These are phyloP conservation scores for Dittrichia graveolens DNA, from an alignment of 129 eudicot genomes.

Conservation along the genomic window DNA sequence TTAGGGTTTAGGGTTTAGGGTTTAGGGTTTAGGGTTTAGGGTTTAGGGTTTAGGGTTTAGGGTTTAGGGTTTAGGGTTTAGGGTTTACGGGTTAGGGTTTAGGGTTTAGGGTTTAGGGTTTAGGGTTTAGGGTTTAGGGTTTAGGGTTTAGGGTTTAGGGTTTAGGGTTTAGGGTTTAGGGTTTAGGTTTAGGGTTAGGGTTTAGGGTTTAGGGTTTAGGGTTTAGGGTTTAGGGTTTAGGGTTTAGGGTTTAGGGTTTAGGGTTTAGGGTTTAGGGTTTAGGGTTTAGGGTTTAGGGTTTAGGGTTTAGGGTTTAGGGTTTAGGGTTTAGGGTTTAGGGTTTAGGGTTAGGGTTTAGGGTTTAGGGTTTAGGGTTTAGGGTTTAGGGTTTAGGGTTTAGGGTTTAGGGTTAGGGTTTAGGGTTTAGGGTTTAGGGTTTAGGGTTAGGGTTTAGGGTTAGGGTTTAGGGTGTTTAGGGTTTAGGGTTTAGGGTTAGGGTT, in stretches of 20 bases:
- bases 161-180: constrained; percentile 17
- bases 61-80: constrained; percentile 32
- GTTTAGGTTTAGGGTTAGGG: constrained; percentile 21
- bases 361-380: neutral
- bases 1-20: constrained; percentile 13
- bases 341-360: constrained; percentile 11
- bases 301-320: constrained; percentile 6
- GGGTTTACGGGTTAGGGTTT: constrained; percentile 34
- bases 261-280: neutral
- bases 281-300: neutral
- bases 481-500: neutral
- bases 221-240: constrained; percentile 1
- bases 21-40: neutral
- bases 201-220: constrained; percentile 5
- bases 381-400: too few relatives aligned
- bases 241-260: constrained; percentile 13
- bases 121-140: constrained; percentile 32
- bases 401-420: constrained; percentile 32
- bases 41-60: constrained; percentile 23
- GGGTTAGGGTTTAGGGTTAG: constrained; percentile 32
- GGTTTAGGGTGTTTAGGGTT: constrained; percentile 16
- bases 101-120: constrained; percentile 36
- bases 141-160: constrained; percentile 34
- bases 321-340: constrained; percentile 23
- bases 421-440: constrained; percentile 31